Evolutionary conservation across 768 basidiomycete genomes (phyloP), one percentile per base, ranked within the genome.

Genomic region (Clathrus columnatus): DNA sequence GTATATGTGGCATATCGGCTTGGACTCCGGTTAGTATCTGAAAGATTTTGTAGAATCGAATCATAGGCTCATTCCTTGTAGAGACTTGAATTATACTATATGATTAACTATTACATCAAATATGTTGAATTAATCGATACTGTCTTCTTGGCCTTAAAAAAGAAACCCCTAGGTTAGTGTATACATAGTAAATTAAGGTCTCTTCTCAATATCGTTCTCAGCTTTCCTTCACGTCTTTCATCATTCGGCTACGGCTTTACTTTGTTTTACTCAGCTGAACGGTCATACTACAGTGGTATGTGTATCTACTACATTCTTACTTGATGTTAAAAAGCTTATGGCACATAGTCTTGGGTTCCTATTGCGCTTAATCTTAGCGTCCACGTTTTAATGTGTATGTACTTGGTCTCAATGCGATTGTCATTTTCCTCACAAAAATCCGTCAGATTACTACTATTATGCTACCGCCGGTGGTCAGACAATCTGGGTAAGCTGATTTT

Each of bases 191-290:
- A 41, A 50, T n/a, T 17, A 32, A 50, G 27, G 45, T 60, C 27
- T 52, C 63, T 54, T 56, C 27, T 7, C 59, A 21, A 18, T 5
- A 24, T 1, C 17, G 50, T 26, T 50, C 43, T 42, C 62, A 94
- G 93, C 91, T 63, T 98, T 99, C 74, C 75, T 99, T 59, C 96
- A 98, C 70, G 95, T 99, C 60, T 98, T 96, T 77, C 96, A 98
- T 70, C 96, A 99, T 75, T 91, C 96, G 56, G 96, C 95, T 17
- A 98, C 96, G 57, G 95, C 95, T 57, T 71, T 97, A 59, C 75
- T 99, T 56, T 97, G 96, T 73, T 97, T 84, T 69, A 84, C 85
- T 52, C 95, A 99, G 73, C 77, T 99, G 61, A 86, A 96, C 63
- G 96, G 96, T 61, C 83, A 80, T 69, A 98, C 96, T 46, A 93